A percentile compares a stretch with the other conserved stretches of the same genome.
Evolutionary conservation across 2,329 filamentous ascomycete genomes (phyloP).

Genomic region (Coleophoma crateriformis): DNA sequence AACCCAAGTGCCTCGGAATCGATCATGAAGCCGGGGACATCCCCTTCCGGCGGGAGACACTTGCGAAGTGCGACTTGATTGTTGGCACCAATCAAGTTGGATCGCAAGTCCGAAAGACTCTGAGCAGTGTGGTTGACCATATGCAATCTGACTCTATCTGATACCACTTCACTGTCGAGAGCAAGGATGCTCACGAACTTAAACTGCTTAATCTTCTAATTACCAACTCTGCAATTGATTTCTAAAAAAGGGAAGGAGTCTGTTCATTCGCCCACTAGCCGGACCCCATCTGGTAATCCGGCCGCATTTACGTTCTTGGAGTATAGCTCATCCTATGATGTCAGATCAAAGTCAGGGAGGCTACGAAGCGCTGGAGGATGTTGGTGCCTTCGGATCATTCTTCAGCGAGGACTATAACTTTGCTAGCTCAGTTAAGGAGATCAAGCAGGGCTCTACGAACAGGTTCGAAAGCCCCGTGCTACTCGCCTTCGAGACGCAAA

Average conservation of each 20-base stretch:
- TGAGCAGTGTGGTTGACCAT: too few species aligned
- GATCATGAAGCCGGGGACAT: too few species aligned
- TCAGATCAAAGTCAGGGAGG: constrained; percentile 60
- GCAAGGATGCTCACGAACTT: too few species aligned
- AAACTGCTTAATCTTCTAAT: constrained; percentile 17
- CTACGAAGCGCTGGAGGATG: constrained; percentile 35
- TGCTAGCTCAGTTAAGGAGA: constrained; percentile 31
- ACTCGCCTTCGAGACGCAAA: constrained; percentile 52
- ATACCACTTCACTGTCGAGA: too few species aligned
- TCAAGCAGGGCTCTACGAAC: constrained; percentile 43
- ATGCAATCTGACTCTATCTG: too few species aligned
- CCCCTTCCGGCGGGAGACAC: too few species aligned
- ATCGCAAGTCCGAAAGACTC: too few species aligned
- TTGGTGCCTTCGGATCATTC: constrained; percentile 30
- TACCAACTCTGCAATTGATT: constrained; percentile 21
- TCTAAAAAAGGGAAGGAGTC: constrained; percentile 30
- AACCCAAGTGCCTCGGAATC: too few species aligned
- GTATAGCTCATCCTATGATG: constrained; percentile 65
- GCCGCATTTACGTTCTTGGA: constrained; percentile 52
- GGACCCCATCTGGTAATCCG: constrained; percentile 50
- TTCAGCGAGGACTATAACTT: constrained; percentile 30
- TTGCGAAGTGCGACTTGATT: too few species aligned
- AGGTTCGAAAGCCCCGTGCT: constrained; percentile 47
- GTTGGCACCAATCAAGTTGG: too few species aligned
- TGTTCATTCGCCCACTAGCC: constrained; percentile 40